phyloP scores from a whole-genome alignment of 768 basidiomycete genomes.

The Strobilomyces echinocephalus region DNA sequence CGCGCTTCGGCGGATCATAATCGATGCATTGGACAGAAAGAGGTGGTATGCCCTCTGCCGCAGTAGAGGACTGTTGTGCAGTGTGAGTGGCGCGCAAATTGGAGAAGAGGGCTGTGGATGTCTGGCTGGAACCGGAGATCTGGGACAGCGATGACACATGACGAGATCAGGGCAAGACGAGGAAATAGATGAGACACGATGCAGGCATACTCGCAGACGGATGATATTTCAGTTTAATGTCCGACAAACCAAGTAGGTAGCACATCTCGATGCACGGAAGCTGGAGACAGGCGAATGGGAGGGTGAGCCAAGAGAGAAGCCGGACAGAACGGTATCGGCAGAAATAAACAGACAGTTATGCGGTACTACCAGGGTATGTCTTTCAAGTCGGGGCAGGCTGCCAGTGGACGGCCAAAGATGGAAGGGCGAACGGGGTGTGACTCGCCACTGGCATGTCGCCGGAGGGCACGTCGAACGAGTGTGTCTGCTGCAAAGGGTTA shows the following conservation, averaged over 20 bases:
- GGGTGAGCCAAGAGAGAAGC: slow-evolving; percentile 14
- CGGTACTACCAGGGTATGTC: too few relatives aligned
- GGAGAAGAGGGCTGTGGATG: slow-evolving; percentile 6
- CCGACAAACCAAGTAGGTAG: slow-evolving; percentile 10
- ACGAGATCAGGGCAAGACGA: slow-evolving; percentile 6
- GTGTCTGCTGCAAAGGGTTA: slow-evolving; percentile 1
- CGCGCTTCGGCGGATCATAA: slow-evolving; percentile 20
- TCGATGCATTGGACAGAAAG: slow-evolving; percentile 7
- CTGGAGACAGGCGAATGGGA: neutral
- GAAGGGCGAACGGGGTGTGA: neutral
- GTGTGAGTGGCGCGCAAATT: slow-evolving; percentile 9
- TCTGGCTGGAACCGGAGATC: slow-evolving; percentile 14
- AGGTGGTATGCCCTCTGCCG: slow-evolving; percentile 19
- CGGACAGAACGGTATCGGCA: neutral
- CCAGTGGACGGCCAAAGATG: slow-evolving; percentile 1
- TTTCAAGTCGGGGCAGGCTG: too few relatives aligned
- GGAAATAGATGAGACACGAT: slow-evolving; percentile 8
- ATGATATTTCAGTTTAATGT: slow-evolving; percentile 19
- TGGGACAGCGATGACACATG: slow-evolving; percentile 11
- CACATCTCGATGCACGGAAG: neutral
- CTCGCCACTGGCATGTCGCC: slow-evolving; percentile 1
- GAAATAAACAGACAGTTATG: neutral
- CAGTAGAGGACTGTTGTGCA: slow-evolving; percentile 5
- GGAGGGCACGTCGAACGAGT: neutral
- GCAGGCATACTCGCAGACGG: slow-evolving; percentile 1